Conservation (phyloP, 768 basidiomycete genomes). For the Mycena metata region DNA sequence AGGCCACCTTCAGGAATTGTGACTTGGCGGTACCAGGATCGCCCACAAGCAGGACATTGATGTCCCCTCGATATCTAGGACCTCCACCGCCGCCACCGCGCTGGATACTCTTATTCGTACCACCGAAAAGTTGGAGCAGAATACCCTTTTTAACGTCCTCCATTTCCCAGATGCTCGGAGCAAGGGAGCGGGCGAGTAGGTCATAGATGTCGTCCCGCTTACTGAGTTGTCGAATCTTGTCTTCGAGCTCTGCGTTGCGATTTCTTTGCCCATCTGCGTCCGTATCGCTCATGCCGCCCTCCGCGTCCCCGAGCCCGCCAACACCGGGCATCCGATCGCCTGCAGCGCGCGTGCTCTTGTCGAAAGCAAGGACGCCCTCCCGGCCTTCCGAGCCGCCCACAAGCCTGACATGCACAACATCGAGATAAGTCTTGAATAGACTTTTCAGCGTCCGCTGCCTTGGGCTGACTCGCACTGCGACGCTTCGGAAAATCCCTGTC, state of each 20-base stretch:
- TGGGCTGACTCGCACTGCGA: slow-evolving; percentile 96
- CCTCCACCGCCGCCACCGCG: slow-evolving; percentile 96
- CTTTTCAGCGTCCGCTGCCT: slow-evolving; percentile 92
- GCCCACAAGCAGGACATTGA: slow-evolving; percentile 97
- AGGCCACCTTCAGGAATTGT: slow-evolving; percentile 88
- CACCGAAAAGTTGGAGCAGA: slow-evolving; percentile 94
- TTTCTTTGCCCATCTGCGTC: slow-evolving; percentile 57
- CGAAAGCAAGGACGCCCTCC: slow-evolving; percentile 75
- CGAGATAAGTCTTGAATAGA: slow-evolving; percentile 97
- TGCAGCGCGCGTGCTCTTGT: slow-evolving; percentile 80
- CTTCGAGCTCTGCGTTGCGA: slow-evolving; percentile 81
- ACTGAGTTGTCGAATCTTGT: slow-evolving; percentile 80
- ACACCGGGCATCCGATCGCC: slow-evolving; percentile 79
- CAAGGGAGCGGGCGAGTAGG: slow-evolving; percentile 84
- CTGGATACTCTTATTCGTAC: slow-evolving; percentile 96
- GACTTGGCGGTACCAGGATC: slow-evolving; percentile 98
- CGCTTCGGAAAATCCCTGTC: slow-evolving; percentile 94
- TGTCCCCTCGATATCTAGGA: slow-evolving; percentile 96
- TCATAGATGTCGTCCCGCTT: slow-evolving; percentile 88
- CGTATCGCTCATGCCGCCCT: slow-evolving; percentile 73
- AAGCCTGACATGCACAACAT: slow-evolving; percentile 92
- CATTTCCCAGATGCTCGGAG: slow-evolving; percentile 98
- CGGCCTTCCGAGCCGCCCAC: slow-evolving; percentile 73
- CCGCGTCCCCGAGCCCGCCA: slow-evolving; percentile 78
- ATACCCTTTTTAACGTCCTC: slow-evolving; percentile 99